Conservation (phyloP, 2,329 filamentous ascomycete genomes). For the Pseudogymnoascus sp. region DNA sequence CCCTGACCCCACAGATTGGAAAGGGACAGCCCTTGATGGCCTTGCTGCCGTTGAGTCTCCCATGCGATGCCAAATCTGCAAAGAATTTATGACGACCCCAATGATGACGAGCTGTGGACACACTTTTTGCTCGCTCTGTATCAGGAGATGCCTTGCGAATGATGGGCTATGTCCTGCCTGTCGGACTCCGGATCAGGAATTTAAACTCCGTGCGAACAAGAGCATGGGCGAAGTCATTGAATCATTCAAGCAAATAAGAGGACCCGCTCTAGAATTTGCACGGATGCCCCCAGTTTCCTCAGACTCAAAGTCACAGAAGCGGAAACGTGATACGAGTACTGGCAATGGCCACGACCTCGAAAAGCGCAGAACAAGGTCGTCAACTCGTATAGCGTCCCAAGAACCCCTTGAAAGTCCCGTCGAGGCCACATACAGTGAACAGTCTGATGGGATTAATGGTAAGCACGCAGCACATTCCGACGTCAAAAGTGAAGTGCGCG, state of each 20-base stretch:
- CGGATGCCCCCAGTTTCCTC: slow-evolving; percentile 33
- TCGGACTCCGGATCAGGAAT: slow-evolving; percentile 68
- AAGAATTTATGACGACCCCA: slow-evolving; percentile 90
- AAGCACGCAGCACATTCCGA: not conserved
- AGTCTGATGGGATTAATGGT: not conserved
- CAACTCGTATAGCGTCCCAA: slow-evolving; percentile 1
- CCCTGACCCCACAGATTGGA: slow-evolving; percentile 79
- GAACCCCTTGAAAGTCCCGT: not conserved
- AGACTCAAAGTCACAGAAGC: slow-evolving; percentile 38
- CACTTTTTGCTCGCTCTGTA: slow-evolving; percentile 95
- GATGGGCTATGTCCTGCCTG: slow-evolving; percentile 88
- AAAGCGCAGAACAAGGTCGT: slow-evolving; percentile 5
- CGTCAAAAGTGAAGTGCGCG: not conserved
- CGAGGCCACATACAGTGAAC: not conserved
- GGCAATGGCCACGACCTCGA: not conserved
- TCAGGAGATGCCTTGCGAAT: slow-evolving; percentile 71
- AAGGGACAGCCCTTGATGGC: slow-evolving; percentile 57
- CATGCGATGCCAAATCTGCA: slow-evolving; percentile 92
- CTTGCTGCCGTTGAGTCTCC: slow-evolving; percentile 71
- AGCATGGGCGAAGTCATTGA: slow-evolving; percentile 78
- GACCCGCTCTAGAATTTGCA: slow-evolving; percentile 57
- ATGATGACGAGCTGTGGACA: slow-evolving; percentile 94
- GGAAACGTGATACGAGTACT: slow-evolving; percentile 35
- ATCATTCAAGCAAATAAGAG: slow-evolving; percentile 61
- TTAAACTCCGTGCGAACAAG: slow-evolving; percentile 78